Evolutionary conservation across 805 yeast species (phyloP).

Genomic region (Yueomyces sp.): DNA sequence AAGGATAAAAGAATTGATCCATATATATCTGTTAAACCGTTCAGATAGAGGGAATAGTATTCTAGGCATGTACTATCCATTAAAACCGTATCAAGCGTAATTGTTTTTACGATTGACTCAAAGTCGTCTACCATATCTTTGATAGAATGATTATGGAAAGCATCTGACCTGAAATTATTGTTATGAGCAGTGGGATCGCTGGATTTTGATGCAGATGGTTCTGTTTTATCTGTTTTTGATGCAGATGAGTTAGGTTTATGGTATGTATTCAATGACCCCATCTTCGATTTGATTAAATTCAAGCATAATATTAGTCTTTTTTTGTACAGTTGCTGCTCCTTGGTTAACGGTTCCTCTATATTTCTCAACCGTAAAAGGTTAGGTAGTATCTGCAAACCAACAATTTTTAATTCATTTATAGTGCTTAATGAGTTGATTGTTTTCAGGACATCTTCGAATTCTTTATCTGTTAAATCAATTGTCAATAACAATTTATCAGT

Average conservation of each 20-base stretch:
- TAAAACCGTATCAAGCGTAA: slow-evolving; percentile 10
- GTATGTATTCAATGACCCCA: slow-evolving; percentile 4
- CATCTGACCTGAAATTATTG: background rate
- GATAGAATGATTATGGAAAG: background rate
- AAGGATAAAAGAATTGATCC: slow-evolving; percentile 34
- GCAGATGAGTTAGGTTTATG: background rate
- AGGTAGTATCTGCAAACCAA: background rate
- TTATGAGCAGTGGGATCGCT: background rate
- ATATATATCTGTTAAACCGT: background rate
- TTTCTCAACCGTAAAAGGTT: background rate
- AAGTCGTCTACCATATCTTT: slow-evolving; percentile 4
- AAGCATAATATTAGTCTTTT: slow-evolving; percentile 13
- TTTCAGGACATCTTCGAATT: slow-evolving; percentile 18
- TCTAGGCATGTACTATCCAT: slow-evolving; percentile 7
- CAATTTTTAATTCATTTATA: background rate
- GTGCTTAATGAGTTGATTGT: slow-evolving; percentile 10
- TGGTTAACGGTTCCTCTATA: background rate
- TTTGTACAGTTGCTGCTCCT: slow-evolving; percentile 3
- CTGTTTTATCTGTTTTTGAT: background rate
- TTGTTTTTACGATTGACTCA: slow-evolving; percentile 5
- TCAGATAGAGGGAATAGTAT: slow-evolving; percentile 8
- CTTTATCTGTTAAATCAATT: slow-evolving; percentile 7
- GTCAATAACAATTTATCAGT: slow-evolving; percentile 4
- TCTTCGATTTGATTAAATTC: slow-evolving; percentile 16
- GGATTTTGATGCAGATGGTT: background rate